Evolutionary conservation across 1,284 basidiomycete species (phyloP).

Genomic region (Hymenochaete sp.): DNA sequence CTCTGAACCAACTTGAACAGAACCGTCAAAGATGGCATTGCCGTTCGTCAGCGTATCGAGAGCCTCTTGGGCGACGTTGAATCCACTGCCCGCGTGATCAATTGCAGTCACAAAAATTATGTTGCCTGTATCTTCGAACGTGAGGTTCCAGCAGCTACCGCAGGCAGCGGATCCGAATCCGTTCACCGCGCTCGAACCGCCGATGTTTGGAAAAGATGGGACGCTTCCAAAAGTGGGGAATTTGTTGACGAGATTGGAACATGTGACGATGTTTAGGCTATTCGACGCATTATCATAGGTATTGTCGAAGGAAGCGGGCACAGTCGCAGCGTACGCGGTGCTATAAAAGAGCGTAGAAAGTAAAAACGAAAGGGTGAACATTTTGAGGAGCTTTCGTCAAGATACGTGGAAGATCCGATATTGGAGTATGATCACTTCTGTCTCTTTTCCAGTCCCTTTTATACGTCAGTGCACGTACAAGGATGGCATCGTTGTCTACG

Average conservation of each 20-base stretch:
- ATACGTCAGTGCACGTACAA: background rate
- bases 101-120: constrained; percentile 35
- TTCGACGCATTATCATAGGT: constrained; percentile 33
- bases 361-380: constrained; percentile 8
- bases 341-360: constrained; percentile 20
- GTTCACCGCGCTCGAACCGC: constrained; percentile 34
- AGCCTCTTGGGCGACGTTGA: constrained; percentile 30
- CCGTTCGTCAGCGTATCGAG: constrained; percentile 17
- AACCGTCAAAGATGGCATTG: constrained; percentile 7
- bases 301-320: constrained; percentile 33
- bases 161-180: constrained; percentile 36
- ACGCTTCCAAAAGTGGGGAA: constrained; percentile 40
- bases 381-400: background rate
- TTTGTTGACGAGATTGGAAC: constrained; percentile 41
- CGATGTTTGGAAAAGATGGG: constrained; percentile 43
- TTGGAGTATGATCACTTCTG: background rate
- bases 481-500: background rate
- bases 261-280: constrained; percentile 34
- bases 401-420: background rate
- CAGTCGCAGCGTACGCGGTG: constrained; percentile 19
- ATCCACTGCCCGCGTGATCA: constrained; percentile 31
- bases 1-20: constrained; percentile 9
- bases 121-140: constrained; percentile 27
- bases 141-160: constrained; percentile 40
- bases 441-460: background rate